These are phyloP conservation scores for Hymenoscyphus infarciens DNA, from an alignment of 2,329 filamentous ascomycete species.

Conservation along the genomic window DNA sequence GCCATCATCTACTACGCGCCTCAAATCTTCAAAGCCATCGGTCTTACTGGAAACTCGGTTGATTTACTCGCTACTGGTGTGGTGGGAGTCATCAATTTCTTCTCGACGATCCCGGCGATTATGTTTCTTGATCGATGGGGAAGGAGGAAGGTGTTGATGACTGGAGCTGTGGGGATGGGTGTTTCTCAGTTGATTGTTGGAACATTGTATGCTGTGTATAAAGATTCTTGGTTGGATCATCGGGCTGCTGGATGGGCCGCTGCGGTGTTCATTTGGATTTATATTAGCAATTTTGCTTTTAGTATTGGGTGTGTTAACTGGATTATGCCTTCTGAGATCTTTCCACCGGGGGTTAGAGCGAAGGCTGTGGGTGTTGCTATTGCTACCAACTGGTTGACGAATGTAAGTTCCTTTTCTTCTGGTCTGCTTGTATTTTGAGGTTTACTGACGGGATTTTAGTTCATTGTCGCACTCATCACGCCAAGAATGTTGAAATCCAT, in stretches of 20 bases:
- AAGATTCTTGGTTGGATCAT: constrained; percentile 38
- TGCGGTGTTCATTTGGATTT: constrained; percentile 35
- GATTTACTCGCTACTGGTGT: constrained; percentile 65
- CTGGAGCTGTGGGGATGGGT: constrained; percentile 65
- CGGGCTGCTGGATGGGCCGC: constrained; percentile 39
- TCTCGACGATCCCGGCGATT: constrained; percentile 63
- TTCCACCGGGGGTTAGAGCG: constrained; percentile 32
- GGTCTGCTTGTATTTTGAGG: not conserved
- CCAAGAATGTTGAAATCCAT: constrained; percentile 32
- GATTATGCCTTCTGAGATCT: not conserved
- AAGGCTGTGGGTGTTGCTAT: constrained; percentile 32
- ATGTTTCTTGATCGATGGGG: constrained; percentile 61
- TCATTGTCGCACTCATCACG: constrained; percentile 33
- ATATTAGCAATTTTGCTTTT: constrained; percentile 29
- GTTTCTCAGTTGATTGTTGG: constrained; percentile 60
- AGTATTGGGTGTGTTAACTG: constrained; percentile 20
- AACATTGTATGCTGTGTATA: constrained; percentile 54
- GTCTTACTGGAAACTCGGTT: constrained; percentile 41
- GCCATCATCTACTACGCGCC: constrained; percentile 52
- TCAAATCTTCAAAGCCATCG: constrained; percentile 50
- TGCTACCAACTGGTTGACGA: constrained; percentile 36
- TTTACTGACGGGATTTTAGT: too few species aligned
- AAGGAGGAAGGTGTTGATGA: constrained; percentile 55
- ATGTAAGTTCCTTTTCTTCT: constrained; percentile 11
- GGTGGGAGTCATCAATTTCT: constrained; percentile 64